Evolutionary conservation across 345 rosid species (phyloP), one percentile per base, ranked within the genome.

Genomic region (Sisymbrium irio): DNA sequence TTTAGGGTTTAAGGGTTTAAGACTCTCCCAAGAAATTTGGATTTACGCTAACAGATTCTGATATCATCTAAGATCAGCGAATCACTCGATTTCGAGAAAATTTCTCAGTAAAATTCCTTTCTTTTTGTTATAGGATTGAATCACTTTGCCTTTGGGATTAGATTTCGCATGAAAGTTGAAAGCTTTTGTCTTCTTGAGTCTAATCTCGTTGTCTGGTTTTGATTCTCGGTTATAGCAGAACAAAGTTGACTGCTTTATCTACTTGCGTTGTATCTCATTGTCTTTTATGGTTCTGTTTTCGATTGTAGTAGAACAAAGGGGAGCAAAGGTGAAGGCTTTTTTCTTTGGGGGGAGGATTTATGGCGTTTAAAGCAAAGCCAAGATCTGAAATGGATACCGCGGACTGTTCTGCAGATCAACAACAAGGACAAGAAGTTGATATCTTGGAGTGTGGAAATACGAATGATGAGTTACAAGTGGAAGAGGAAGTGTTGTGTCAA

Each of bases 391-490:
- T 61, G 77, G 85, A 75, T 51, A 50, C 56, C 45, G 69, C 61
- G 6, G 69, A 46, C 33, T 67, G 27, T 49, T 40, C 73, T 49
- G 73, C 37, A 12, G 60, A 66, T 1, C 70, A 53, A 7, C 20
- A 40, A 40, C 73, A 57, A 49, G 78, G 69, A 20, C 56, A 74
- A 39, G 80, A 86, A 56, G 81, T 94, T 75, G 78, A 88, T 74
- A 79, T 91, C 53, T 53, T 81, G 70, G 83, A 72, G 13, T 71
- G 82, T 70, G 46, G 47, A 8, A 73, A 72, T 47, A 40, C 41
- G 39, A 17, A 6, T 4, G 77, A 81, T 40, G 55, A 6, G 62
- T 68, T 56, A 27, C 62, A 71, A 53, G 49, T 37, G 44, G 67
- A 32, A 36, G 83, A 69, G 74, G 78, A 79, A 67, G 79, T 40